Percentiles rank a stretch among this genome's conserved stretches.
These are phyloP conservation scores for Thuja plicata DNA, from an alignment of 83 land plant genomes.

Conservation along the genomic window DNA sequence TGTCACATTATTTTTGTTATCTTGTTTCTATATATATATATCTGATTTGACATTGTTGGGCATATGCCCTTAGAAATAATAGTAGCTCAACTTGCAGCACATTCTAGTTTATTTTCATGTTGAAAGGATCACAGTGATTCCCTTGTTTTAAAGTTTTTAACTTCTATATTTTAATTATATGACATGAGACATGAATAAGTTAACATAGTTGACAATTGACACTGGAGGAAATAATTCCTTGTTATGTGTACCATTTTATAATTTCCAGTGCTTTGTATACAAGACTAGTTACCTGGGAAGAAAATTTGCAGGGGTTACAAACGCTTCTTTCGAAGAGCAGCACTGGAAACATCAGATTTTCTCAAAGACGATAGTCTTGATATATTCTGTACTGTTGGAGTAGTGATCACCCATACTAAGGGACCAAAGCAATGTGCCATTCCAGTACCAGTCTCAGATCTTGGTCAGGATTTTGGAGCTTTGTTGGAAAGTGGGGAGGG, in stretches of 20 bases:
- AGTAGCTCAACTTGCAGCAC: background rate
- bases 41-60: no score
- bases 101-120: background rate
- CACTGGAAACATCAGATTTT: conserved; percentile 83
- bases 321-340: conserved; percentile 74
- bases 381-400: conserved; percentile 83
- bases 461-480: conserved; percentile 75
- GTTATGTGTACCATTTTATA: background rate
- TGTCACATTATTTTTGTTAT: background rate
- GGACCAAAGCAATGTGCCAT: conserved; percentile 74
- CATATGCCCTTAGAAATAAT: background rate
- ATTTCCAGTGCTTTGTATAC: background rate
- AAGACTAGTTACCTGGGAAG: background rate
- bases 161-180: no score
- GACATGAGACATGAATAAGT: background rate
- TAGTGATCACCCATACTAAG: conserved; percentile 85
- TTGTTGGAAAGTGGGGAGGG: conserved; percentile 76
- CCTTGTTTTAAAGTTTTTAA: background rate
- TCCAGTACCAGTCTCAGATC: conserved; percentile 68
- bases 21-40: background rate
- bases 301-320: conserved; percentile 78
- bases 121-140: background rate
- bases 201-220: background rate
- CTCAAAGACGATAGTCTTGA: conserved; percentile 89
- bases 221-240: background rate